Conservation (phyloP, 495 filamentous ascomycete genomes). For the Xylaria acuta region DNA sequence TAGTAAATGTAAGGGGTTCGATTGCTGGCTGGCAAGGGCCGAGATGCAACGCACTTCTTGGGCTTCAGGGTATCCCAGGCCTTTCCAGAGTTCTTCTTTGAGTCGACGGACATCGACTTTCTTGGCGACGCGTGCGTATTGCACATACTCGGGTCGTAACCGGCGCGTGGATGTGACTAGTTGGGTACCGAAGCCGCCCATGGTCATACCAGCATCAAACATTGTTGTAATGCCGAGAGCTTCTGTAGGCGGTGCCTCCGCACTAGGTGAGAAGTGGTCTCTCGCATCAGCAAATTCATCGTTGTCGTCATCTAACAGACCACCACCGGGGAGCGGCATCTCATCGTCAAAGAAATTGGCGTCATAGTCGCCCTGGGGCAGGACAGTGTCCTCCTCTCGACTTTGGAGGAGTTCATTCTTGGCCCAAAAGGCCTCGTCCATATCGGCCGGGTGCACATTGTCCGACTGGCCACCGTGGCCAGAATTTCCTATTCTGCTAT, state of each 20-base stretch:
- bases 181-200: conserved; percentile 83
- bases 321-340: conserved; percentile 74
- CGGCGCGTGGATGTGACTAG: conserved; percentile 88
- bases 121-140: conserved; percentile 95
- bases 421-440: conserved; percentile 97
- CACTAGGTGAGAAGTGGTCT: conserved; percentile 84
- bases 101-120: conserved; percentile 96
- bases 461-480: conserved; percentile 49
- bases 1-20: neutral
- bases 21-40: neutral
- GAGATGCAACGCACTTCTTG: conserved; percentile 45
- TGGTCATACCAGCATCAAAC: conserved; percentile 55
- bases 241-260: conserved; percentile 55
- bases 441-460: conserved; percentile 70
- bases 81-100: conserved; percentile 96
- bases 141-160: conserved; percentile 90
- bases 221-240: conserved; percentile 55
- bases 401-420: conserved; percentile 63
- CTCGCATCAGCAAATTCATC: conserved; percentile 87
- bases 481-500: conserved; percentile 46
- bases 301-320: conserved; percentile 79
- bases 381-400: conserved; percentile 48
- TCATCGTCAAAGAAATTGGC: conserved; percentile 99
- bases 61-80: conserved; percentile 69
- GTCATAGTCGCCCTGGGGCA: conserved; percentile 79